Percentiles rank a stretch among this genome's conserved stretches.
These are phyloP conservation scores for Lecanicillium sp. DNA, from an alignment of 2,329 filamentous ascomycete species.

Conservation along the genomic window DNA sequence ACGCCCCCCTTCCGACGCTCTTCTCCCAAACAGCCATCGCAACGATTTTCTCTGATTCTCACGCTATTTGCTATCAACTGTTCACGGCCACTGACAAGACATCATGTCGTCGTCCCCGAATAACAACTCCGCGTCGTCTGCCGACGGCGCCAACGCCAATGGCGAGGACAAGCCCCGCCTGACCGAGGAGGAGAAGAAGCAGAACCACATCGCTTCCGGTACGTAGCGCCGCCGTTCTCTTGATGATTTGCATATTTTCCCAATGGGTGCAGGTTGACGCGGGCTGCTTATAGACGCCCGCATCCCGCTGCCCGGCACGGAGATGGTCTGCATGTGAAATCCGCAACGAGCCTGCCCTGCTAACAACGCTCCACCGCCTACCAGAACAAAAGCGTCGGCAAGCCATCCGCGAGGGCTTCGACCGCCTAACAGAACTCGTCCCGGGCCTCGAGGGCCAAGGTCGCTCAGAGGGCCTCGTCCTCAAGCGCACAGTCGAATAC, in stretches of 20 bases:
- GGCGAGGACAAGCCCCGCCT: conserved; percentile 41
- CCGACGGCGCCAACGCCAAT: conserved; percentile 13
- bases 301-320: not conserved
- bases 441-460: conserved; percentile 77
- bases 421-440: conserved; percentile 70
- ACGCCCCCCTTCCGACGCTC: too few species aligned
- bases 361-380: not conserved
- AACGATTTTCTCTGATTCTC: too few species aligned
- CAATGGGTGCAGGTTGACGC: too few species aligned
- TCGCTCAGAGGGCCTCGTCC: conserved; percentile 76
- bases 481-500: conserved; percentile 61
- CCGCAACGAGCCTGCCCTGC: not conserved
- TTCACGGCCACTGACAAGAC: too few species aligned
- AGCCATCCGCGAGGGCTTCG: conserved; percentile 77
- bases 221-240: conserved; percentile 11
- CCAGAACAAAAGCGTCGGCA: conserved; percentile 37
- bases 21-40: too few species aligned
- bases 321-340: not conserved
- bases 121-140: conserved; percentile 18
- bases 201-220: conserved; percentile 49
- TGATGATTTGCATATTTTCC: too few species aligned
- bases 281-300: not conserved
- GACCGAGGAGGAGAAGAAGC: conserved; percentile 47
- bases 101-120: conserved; percentile 20
- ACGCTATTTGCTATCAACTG: too few species aligned